Evolutionary conservation across 2,329 filamentous ascomycete species (phyloP).

Genomic region (Cladosporium sp.): DNA sequence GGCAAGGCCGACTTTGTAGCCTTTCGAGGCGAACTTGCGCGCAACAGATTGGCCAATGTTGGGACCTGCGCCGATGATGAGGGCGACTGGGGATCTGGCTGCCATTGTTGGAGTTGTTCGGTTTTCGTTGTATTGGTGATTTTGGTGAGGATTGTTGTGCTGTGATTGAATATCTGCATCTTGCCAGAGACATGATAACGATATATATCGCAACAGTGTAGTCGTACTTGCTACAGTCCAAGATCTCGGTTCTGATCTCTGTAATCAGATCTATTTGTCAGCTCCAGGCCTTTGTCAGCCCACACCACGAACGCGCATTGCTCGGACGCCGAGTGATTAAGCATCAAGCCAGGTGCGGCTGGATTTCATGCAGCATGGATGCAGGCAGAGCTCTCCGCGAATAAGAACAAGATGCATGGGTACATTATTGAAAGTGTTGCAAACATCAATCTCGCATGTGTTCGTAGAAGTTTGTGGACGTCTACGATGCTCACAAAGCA

Average conservation of each 20-base stretch:
- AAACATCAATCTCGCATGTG: neutral
- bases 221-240: neutral
- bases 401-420: neutral
- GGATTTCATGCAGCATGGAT: neutral
- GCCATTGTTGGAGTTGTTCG: neutral
- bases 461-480: neutral
- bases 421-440: neutral
- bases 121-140: neutral
- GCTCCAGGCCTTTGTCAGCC: neutral
- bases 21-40: slow-evolving; percentile 42
- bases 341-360: neutral
- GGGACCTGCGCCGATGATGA: slow-evolving; percentile 49
- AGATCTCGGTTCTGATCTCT: neutral
- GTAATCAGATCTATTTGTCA: neutral
- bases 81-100: slow-evolving; percentile 28
- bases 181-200: neutral
- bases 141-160: neutral
- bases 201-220: neutral
- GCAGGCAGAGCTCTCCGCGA: neutral
- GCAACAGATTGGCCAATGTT: slow-evolving; percentile 45
- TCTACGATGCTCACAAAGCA: neutral
- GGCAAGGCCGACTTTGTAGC: slow-evolving; percentile 47
- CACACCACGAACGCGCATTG: neutral
- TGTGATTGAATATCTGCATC: neutral
- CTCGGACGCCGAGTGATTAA: neutral